Conservation (phyloP, 768 basidiomycete genomes). For the Gelatoporia subvermispora region DNA sequence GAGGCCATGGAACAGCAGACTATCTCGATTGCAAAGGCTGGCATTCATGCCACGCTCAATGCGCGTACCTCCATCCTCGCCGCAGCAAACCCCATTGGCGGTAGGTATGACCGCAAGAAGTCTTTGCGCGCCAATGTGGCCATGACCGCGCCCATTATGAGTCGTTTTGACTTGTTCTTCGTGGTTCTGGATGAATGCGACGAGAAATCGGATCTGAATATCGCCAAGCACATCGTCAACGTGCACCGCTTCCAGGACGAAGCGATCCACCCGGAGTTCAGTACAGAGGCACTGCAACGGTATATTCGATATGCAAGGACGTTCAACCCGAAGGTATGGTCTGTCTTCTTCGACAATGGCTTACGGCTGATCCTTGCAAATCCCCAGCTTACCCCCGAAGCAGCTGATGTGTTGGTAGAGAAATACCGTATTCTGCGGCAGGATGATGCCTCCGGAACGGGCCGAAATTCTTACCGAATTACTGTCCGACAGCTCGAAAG, state of each 20-base stretch:
- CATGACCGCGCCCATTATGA: conserved; percentile 99
- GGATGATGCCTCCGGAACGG: conserved; percentile 85
- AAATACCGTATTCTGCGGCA: conserved; percentile 90
- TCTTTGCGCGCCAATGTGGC: conserved; percentile 87
- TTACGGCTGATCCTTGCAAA: background rate
- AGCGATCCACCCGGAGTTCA: conserved; percentile 94
- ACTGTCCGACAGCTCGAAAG: conserved; percentile 97
- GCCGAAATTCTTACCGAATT: conserved; percentile 91
- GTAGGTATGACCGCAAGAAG: conserved; percentile 94
- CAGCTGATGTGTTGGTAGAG: conserved; percentile 89
- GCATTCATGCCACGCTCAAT: conserved; percentile 97
- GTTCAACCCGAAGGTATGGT: conserved; percentile 88
- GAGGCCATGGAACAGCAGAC: conserved; percentile 99
- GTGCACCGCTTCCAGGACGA: conserved; percentile 94
- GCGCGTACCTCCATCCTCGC: conserved; percentile 97
- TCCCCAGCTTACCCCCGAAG: conserved; percentile 81
- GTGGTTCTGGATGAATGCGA: conserved; percentile 97
- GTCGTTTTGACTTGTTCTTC: conserved; percentile 96
- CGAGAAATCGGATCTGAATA: conserved; percentile 85
- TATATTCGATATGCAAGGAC: conserved; percentile 97
- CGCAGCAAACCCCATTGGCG: conserved; percentile 96
- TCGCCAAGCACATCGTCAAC: conserved; percentile 96
- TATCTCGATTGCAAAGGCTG: conserved; percentile 98
- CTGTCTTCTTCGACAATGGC: background rate
- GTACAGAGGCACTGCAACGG: conserved; percentile 91